A percentile compares a stretch with the other conserved stretches of the same genome.
Evolutionary conservation across 2,329 filamentous ascomycete genomes (phyloP).

Genomic region (Monosporascus sp.): DNA sequence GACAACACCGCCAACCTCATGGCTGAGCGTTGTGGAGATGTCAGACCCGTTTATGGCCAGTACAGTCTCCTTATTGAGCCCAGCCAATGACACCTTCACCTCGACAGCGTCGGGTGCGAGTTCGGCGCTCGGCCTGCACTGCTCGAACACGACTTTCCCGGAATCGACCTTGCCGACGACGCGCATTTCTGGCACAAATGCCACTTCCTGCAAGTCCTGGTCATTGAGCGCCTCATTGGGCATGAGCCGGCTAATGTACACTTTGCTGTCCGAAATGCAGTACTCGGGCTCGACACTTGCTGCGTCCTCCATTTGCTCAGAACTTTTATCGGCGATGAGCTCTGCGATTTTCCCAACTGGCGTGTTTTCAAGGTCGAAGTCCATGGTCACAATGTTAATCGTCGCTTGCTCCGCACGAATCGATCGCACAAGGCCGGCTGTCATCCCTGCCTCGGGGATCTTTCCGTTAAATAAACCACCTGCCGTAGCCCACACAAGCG

Average conservation of each 20-base stretch:
- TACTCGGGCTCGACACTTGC: slow-evolving; percentile 15
- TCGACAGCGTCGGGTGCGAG: slow-evolving; percentile 13
- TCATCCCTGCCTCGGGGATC: slow-evolving; percentile 21
- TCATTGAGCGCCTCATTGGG: slow-evolving; percentile 14
- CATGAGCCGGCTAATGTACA: slow-evolving; percentile 21
- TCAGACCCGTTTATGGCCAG: slow-evolving; percentile 19
- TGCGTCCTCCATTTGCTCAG: slow-evolving; percentile 6
- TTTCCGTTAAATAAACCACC: slow-evolving; percentile 18
- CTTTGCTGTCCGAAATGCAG: slow-evolving; percentile 14
- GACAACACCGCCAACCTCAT: slow-evolving; percentile 21
- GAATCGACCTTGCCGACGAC: slow-evolving; percentile 13
- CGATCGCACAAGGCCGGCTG: slow-evolving; percentile 18
- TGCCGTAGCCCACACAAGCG: slow-evolving; percentile 25
- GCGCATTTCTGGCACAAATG: slow-evolving; percentile 7
- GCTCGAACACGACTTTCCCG: slow-evolving; percentile 16
- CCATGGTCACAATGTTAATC: slow-evolving; percentile 19
- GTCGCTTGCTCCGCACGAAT: slow-evolving; percentile 21
- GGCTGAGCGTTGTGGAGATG: slow-evolving; percentile 15
- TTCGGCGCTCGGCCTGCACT: slow-evolving; percentile 1
- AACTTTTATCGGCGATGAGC: slow-evolving; percentile 7
- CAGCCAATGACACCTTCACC: slow-evolving; percentile 11
- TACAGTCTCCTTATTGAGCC: slow-evolving; percentile 16
- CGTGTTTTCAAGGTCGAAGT: slow-evolving; percentile 15
- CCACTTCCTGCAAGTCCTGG: neutral
- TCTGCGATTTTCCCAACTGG: slow-evolving; percentile 4